phyloP scores from a whole-genome alignment of 805 yeast genomes.

The Tetrapisispora taiwanensis region DNA sequence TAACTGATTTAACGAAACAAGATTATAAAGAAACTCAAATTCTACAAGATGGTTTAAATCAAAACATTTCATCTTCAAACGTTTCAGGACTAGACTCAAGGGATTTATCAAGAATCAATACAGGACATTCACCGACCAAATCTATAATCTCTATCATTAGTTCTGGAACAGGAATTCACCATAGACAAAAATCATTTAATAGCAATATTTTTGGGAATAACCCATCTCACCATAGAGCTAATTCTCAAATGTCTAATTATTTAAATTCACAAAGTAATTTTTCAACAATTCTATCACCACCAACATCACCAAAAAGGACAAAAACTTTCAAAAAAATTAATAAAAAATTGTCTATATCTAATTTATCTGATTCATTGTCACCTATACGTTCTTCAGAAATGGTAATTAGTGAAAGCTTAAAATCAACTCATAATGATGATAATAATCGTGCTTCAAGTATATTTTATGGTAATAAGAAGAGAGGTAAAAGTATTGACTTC shows the following conservation, averaged over 20 bases:
- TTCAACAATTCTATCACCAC: slow-evolving; percentile 9
- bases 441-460: background rate
- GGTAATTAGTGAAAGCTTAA: background rate
- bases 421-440: slow-evolving; percentile 1
- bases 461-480: slow-evolving; percentile 8
- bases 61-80: slow-evolving; percentile 13
- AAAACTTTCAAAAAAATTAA: slow-evolving; percentile 21
- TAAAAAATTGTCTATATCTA: slow-evolving; percentile 25
- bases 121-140: slow-evolving; percentile 28
- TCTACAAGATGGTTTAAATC: slow-evolving; percentile 20
- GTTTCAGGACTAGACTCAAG: slow-evolving; percentile 8
- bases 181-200: slow-evolving; percentile 12
- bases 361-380: slow-evolving; percentile 19
- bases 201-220: slow-evolving; percentile 2
- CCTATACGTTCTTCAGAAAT: background rate
- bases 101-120: slow-evolving; percentile 10
- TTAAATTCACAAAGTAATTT: background rate
- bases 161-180: slow-evolving; percentile 8
- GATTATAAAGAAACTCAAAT: slow-evolving; percentile 10
- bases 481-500: slow-evolving; percentile 26
- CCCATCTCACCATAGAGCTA: slow-evolving; percentile 13
- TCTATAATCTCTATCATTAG: slow-evolving; percentile 24
- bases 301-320: slow-evolving; percentile 24
- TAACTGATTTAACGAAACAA: slow-evolving; percentile 10
- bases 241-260: slow-evolving; percentile 15